Base-by-base conservation (phyloP, 1,284 basidiomycete genomes). In the Fomes fomentarius region DNA sequence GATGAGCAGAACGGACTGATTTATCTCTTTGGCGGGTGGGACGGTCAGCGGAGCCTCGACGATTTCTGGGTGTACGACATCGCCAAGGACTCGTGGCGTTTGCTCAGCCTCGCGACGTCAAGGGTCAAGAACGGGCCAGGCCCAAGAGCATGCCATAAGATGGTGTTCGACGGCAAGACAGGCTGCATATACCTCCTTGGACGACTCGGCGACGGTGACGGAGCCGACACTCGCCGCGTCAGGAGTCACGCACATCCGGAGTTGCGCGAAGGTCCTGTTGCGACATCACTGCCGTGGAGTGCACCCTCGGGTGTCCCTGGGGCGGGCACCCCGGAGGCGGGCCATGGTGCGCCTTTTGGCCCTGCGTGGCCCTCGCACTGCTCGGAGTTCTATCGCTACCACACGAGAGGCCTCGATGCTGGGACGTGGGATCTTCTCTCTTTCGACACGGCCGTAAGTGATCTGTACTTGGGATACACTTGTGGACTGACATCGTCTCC, bases 21-120 rank as follows among this genome's bases (percentile, higher is more conserved):
- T 12, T 93, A 93, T 66, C 76, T 94, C 15, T 84, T 91, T 56
- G 92, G 92, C 1, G 92, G 92, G 0, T 94, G 85, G 83, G 83
- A 92, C 59, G 91, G 92, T 2, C 70, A 80, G 52, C 85, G 79
- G 56, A 85, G 83, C 53, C 74, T 94, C 14, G 85, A 89, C 59
- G 92, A 94, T 67, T 85, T 94, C 54, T 93, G 91, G 91, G 77
- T 79, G 38, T 94, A 90, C 68, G 77, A 81, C 56, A 79, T 90
- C 64, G 71, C 71, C 37, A 74, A 79, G n/a, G 80, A 83, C 45
- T 74, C 76, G 46, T 94, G 92, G 92, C 73, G 73, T 5, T 62
- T 84, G 22, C 74, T 93, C 46, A 85, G 82, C 51, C 71, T 76
- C 30, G 79, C 76, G 44, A 87, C 86, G 1, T 74, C 79, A 1